Conservation (phyloP, 768 basidiomycete genomes). For the Kwoniella bestiolae region DNA sequence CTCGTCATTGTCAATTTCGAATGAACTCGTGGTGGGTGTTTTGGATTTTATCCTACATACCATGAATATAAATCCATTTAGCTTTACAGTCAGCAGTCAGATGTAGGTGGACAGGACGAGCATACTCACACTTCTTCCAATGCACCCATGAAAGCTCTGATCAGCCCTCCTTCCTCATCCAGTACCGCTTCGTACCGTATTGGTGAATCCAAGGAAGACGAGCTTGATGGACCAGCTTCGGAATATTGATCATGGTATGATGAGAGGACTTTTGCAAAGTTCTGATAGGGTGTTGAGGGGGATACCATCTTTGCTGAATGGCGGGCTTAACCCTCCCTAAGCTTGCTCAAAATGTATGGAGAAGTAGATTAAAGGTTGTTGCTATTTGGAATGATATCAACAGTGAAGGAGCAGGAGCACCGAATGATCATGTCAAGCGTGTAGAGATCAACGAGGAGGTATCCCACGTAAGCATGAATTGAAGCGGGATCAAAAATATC, state of each 20-base stretch:
- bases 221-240: conserved; percentile 44
- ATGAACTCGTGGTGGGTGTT: conserved; percentile 16
- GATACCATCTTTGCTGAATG: conserved; percentile 18
- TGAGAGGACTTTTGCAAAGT: conserved; percentile 43
- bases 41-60: conserved; percentile 34
- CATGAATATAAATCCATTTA: not conserved
- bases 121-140: conserved; percentile 42
- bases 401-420: not conserved
- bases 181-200: conserved; percentile 44
- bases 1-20: conserved; percentile 35
- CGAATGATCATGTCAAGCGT: conserved; percentile 8
- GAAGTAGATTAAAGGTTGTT: no score
- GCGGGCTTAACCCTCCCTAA: not conserved
- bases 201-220: conserved; percentile 37
- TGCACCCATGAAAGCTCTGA: conserved; percentile 36
- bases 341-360: no score
- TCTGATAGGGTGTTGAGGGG: conserved; percentile 32
- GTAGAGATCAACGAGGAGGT: conserved; percentile 9
- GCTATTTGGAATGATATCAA: no score
- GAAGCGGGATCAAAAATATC: conserved; percentile 16
- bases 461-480: not conserved
- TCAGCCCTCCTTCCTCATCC: conserved; percentile 45
- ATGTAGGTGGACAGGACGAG: not conserved
- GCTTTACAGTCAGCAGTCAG: not conserved
- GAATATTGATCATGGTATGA: conserved; percentile 50